Percentiles rank a stretch among this genome's conserved stretches.
phyloP scores from a whole-genome alignment of 2,329 filamentous ascomycete genomes.

The Beauveria sp. region DNA sequence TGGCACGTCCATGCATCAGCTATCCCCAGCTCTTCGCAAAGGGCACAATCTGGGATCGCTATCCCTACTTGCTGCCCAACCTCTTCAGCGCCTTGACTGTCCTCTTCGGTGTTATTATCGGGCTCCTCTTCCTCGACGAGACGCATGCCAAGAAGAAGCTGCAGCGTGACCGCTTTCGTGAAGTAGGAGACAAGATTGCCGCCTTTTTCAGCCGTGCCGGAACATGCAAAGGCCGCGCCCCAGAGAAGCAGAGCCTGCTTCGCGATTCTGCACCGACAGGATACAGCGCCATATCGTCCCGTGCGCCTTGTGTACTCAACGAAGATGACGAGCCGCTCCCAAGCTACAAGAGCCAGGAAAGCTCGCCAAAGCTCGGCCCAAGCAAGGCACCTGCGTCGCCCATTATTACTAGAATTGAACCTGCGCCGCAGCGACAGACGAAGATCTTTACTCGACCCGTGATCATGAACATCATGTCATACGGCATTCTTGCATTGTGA shows the following conservation, averaged over 20 bases:
- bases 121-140: conserved; percentile 85
- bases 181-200: conserved; percentile 66
- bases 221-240: conserved; percentile 30
- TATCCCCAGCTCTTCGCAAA: conserved; percentile 67
- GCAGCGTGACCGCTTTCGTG: conserved; percentile 66
- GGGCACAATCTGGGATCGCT: conserved; percentile 74
- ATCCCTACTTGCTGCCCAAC: conserved; percentile 87
- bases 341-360: conserved; percentile 58
- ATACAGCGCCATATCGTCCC: conserved; percentile 44
- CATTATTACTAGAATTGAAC: conserved; percentile 13
- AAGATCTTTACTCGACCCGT: conserved; percentile 79
- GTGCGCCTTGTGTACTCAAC: background rate
- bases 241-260: conserved; percentile 57
- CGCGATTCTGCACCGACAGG: conserved; percentile 53
- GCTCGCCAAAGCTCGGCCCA: conserved; percentile 40
- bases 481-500: conserved; percentile 91
- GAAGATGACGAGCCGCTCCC: conserved; percentile 55
- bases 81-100: conserved; percentile 81
- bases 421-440: conserved; percentile 14
- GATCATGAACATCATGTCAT: conserved; percentile 78
- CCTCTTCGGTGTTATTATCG: conserved; percentile 65
- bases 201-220: conserved; percentile 29
- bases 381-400: conserved; percentile 19
- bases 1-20: conserved; percentile 78
- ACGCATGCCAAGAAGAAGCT: conserved; percentile 80